Percentiles rank a stretch among this genome's conserved stretches.
Conservation (phyloP, 805 yeast species). For the Cyberlindnera galapagoensis region DNA sequence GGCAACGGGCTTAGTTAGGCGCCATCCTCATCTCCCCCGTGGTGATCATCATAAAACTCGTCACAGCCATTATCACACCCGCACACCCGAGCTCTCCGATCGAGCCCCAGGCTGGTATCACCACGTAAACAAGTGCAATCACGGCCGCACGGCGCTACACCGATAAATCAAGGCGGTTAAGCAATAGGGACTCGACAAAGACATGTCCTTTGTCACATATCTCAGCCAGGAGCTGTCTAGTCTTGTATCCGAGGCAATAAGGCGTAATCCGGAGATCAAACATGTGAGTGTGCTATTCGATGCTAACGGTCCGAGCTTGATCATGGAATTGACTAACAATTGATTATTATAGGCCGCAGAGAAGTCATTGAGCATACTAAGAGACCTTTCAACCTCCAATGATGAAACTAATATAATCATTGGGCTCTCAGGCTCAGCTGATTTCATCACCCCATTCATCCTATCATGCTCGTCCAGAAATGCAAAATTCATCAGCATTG, state of each 20-base stretch:
- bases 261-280: slow-evolving; percentile 65
- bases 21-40: no score
- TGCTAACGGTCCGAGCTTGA: no score
- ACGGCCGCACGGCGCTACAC: no score
- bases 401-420: slow-evolving; percentile 26
- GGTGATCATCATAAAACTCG: no score
- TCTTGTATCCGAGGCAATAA: slow-evolving; percentile 61
- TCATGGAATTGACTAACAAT: no score
- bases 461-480: slow-evolving; percentile 69
- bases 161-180: no score
- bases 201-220: slow-evolving; percentile 1
- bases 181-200: no score
- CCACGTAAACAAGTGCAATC: no score
- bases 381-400: slow-evolving; percentile 16
- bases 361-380: slow-evolving; percentile 41
- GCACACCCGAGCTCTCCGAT: no score
- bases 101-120: no score
- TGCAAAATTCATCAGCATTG: slow-evolving; percentile 62
- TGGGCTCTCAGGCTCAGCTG: slow-evolving; percentile 38
- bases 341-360: slow-evolving; percentile 33
- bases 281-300: slow-evolving; percentile 32
- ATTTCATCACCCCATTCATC: slow-evolving; percentile 62
- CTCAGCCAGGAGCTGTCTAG: slow-evolving; percentile 44
- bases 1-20: no score
- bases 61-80: no score